Evolutionary conservation across 345 rosid genomes (phyloP).

Genomic region (Aquilaria sinensis): DNA sequence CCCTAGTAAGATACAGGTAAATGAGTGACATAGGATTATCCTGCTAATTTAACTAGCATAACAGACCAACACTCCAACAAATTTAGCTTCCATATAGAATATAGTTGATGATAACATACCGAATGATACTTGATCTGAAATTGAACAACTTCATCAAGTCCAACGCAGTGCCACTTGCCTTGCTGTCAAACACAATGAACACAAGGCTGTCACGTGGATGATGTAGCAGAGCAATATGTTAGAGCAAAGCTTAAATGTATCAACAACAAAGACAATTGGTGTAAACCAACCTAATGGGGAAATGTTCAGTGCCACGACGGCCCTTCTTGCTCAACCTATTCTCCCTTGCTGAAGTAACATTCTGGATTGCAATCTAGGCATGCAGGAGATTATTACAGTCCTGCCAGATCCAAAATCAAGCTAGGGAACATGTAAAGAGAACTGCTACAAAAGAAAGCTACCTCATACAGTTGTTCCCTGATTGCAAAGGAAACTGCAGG

Average conservation of each 20-base stretch:
- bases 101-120: constrained; percentile 35
- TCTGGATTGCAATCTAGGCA: constrained; percentile 75
- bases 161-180: constrained; percentile 61
- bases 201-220: neutral
- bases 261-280: neutral
- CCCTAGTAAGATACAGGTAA: no score
- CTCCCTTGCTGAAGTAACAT: constrained; percentile 86
- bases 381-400: constrained; percentile 6
- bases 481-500: constrained; percentile 96
- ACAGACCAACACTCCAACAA: no score
- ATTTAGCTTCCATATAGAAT: neutral
- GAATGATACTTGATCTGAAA: constrained; percentile 68
- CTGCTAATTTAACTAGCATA: no score
- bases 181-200: constrained; percentile 33
- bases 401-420: constrained; percentile 1
- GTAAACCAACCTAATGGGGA: constrained; percentile 47
- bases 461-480: constrained; percentile 97
- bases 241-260: neutral
- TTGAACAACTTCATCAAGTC: constrained; percentile 90
- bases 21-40: no score
- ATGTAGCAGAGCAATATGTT: neutral
- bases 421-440: neutral
- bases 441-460: constrained; percentile 11
- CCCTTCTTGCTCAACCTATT: constrained; percentile 82
- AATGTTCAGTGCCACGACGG: constrained; percentile 70